Evolutionary conservation across 2,329 filamentous ascomycete species (phyloP).

Genomic region (Tolypocladium tropicale): DNA sequence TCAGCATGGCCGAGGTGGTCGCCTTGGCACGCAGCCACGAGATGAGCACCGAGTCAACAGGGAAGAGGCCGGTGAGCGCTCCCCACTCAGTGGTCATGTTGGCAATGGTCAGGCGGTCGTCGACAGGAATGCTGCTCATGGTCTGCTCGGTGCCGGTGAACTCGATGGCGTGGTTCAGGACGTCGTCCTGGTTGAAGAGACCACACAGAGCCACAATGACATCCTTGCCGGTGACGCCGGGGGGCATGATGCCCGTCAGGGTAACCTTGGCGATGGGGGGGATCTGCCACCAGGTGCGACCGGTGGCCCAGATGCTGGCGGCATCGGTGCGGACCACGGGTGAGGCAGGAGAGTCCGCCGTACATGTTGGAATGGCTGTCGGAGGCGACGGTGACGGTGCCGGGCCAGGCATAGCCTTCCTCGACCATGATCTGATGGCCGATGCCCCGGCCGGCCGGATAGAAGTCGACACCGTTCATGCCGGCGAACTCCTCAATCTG

Average conservation of each 20-base stretch:
- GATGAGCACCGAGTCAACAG: slow-evolving; percentile 63
- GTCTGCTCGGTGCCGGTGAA: slow-evolving; percentile 76
- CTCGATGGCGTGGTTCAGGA: slow-evolving; percentile 84
- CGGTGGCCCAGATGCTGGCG: slow-evolving; percentile 75
- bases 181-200: slow-evolving; percentile 74
- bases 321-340: slow-evolving; percentile 78
- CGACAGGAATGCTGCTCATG: slow-evolving; percentile 59
- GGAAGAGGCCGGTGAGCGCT: slow-evolving; percentile 55
- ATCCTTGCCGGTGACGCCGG: slow-evolving; percentile 84
- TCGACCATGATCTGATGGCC: background rate
- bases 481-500: background rate
- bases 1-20: slow-evolving; percentile 54
- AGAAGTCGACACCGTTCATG: background rate
- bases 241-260: slow-evolving; percentile 63
- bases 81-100: slow-evolving; percentile 85
- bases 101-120: slow-evolving; percentile 61
- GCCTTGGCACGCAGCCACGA: slow-evolving; percentile 71
- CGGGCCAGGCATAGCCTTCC: background rate
- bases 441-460: background rate
- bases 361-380: background rate
- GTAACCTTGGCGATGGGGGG: slow-evolving; percentile 76
- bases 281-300: slow-evolving; percentile 78
- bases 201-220: slow-evolving; percentile 85
- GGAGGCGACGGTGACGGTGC: background rate
- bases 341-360: too few relatives aligned